phyloP scores from a whole-genome alignment of 805 yeast genomes.

The Yarrowia yakushimensis region DNA sequence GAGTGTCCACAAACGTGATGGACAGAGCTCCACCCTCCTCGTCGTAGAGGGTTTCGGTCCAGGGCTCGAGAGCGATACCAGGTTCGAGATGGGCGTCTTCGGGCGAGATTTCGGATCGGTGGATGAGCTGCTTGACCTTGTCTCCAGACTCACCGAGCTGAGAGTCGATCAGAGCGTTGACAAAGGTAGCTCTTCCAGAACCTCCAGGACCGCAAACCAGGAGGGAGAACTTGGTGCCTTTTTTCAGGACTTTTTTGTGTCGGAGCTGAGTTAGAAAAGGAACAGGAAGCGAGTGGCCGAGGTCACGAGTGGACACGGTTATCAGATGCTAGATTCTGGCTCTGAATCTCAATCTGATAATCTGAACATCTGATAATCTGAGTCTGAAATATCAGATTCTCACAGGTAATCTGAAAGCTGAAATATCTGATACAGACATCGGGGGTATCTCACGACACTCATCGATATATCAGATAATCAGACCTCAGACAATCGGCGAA shows the following conservation, averaged over 20 bases:
- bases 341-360: too few relatives aligned
- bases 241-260: constrained; percentile 57
- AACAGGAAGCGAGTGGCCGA: too few relatives aligned
- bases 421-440: too few relatives aligned
- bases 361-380: too few relatives aligned
- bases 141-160: constrained; percentile 6
- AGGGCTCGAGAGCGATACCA: constrained; percentile 11
- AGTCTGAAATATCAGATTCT: too few relatives aligned
- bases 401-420: too few relatives aligned
- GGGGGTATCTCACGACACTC: too few relatives aligned
- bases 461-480: too few relatives aligned
- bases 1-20: constrained; percentile 63
- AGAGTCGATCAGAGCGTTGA: constrained; percentile 57
- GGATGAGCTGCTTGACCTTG: constrained; percentile 7
- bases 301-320: too few relatives aligned
- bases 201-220: constrained; percentile 73
- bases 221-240: constrained; percentile 60
- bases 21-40: constrained; percentile 48
- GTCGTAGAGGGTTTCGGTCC: constrained; percentile 48
- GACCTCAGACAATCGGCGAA: too few relatives aligned
- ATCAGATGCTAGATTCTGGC: too few relatives aligned
- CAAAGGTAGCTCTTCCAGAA: constrained; percentile 68
- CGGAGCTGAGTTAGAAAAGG: constrained; percentile 36
- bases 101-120: not conserved
- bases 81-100: constrained; percentile 21